Percentiles rank a stretch among this genome's conserved stretches.
These are phyloP conservation scores for Apium graveolens DNA, from an alignment of 129 eudicot species.

Conservation along the genomic window DNA sequence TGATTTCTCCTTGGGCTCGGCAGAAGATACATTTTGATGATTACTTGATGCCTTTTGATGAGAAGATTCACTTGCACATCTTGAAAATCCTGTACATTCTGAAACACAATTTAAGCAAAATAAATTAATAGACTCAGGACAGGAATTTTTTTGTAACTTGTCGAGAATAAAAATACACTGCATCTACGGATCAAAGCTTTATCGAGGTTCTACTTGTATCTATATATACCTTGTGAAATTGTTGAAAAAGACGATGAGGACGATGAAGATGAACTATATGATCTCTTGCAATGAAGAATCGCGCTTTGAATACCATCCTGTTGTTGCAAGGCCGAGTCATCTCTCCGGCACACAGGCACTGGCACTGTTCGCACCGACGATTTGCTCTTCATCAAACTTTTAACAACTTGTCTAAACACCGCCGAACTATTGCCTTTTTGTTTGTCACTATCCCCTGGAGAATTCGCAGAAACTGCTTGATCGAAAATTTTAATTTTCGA, in stretches of 20 bases:
- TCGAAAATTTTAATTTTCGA: constrained; percentile 30
- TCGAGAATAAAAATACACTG: neutral
- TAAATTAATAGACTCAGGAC: neutral
- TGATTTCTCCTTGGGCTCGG: neutral
- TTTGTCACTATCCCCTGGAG: constrained; percentile 21
- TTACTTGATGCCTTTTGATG: neutral
- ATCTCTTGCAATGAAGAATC: constrained; percentile 40
- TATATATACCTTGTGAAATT: constrained; percentile 4
- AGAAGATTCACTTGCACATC: constrained; percentile 11
- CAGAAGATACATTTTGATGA: neutral
- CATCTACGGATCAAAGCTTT: no score
- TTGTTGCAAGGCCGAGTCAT: constrained; percentile 14
- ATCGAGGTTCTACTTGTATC: neutral
- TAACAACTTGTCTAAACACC: constrained; percentile 13
- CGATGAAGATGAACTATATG: constrained; percentile 21
- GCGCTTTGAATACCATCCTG: constrained; percentile 40
- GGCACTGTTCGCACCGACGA: neutral
- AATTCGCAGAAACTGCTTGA: constrained; percentile 13
- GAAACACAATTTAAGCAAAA: no score
- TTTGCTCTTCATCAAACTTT: constrained; percentile 1
- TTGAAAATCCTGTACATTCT: neutral
- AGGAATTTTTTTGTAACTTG: neutral
- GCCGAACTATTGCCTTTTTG: constrained; percentile 9
- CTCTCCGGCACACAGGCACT: neutral
- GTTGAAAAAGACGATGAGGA: neutral